These are phyloP conservation scores for Zygotorulaspora danielsina DNA, from an alignment of 805 yeast genomes.

Conservation along the genomic window DNA sequence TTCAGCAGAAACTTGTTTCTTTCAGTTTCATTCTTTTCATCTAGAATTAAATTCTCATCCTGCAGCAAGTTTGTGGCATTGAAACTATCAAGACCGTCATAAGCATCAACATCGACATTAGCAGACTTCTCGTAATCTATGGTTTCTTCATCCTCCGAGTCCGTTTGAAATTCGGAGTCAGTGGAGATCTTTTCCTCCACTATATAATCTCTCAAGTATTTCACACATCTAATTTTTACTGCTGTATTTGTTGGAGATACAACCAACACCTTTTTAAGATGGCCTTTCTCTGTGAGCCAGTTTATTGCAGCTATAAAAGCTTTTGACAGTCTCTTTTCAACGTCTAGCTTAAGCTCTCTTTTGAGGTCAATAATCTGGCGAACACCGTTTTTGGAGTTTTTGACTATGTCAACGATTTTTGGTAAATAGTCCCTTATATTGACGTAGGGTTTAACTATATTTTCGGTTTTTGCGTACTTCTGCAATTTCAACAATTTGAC, in stretches of 20 bases:
- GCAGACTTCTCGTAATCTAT: constrained; percentile 29
- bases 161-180: constrained; percentile 27
- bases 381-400: constrained; percentile 55
- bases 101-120: constrained; percentile 33
- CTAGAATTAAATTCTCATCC: constrained; percentile 25
- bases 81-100: constrained; percentile 29
- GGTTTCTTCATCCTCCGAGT: constrained; percentile 27
- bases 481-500: constrained; percentile 52
- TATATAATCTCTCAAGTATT: constrained; percentile 41
- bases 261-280: constrained; percentile 49
- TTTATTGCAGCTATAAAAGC: constrained; percentile 48
- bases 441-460: constrained; percentile 22
- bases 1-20: constrained; percentile 37
- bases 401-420: constrained; percentile 46
- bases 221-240: constrained; percentile 46
- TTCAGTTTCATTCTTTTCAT: constrained; percentile 16
- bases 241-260: constrained; percentile 43
- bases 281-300: constrained; percentile 43
- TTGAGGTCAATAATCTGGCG: constrained; percentile 60
- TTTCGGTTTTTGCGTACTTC: constrained; percentile 37
- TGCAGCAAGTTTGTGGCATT: constrained; percentile 31
- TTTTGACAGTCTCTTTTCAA: constrained; percentile 39
- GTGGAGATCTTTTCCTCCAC: constrained; percentile 26
- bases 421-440: constrained; percentile 30
- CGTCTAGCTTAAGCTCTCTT: constrained; percentile 51